These are phyloP conservation scores for Lactifluus rugatus DNA, from an alignment of 768 basidiomycete genomes.

Conservation along the genomic window DNA sequence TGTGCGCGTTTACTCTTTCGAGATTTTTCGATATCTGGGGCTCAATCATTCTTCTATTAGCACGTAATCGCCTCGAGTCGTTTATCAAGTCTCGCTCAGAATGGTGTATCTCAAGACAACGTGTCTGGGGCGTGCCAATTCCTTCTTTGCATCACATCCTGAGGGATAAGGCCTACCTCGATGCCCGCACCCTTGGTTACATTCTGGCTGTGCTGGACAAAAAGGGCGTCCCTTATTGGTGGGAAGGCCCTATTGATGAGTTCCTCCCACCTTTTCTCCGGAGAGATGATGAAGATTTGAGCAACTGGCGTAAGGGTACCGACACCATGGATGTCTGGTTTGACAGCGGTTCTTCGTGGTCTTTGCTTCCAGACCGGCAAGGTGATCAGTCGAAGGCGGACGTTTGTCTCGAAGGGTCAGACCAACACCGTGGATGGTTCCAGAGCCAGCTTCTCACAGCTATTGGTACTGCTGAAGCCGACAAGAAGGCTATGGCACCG, in stretches of 20 bases:
- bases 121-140: conserved; percentile 96
- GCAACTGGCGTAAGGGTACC: conserved; percentile 61
- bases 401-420: conserved; percentile 88
- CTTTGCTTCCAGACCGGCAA: conserved; percentile 46
- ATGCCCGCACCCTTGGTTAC: conserved; percentile 53
- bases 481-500: conserved; percentile 33
- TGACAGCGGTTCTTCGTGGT: conserved; percentile 94
- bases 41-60: conserved; percentile 31
- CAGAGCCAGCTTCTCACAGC: conserved; percentile 88
- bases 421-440: conserved; percentile 99
- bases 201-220: conserved; percentile 65
- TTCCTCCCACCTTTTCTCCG: conserved; percentile 63
- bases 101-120: conserved; percentile 98
- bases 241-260: conserved; percentile 73
- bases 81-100: conserved; percentile 85
- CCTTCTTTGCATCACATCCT: conserved; percentile 67
- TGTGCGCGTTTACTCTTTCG: conserved; percentile 39
- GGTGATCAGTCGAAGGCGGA: conserved; percentile 46
- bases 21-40: neutral
- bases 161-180: conserved; percentile 57
- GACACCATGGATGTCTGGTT: conserved; percentile 99
- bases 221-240: conserved; percentile 83
- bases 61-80: conserved; percentile 78
- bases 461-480: conserved; percentile 38
- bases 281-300: conserved; percentile 22